These are phyloP conservation scores for Sugiyamaella chiloensis DNA, from an alignment of 805 yeast genomes.

Conservation along the genomic window DNA sequence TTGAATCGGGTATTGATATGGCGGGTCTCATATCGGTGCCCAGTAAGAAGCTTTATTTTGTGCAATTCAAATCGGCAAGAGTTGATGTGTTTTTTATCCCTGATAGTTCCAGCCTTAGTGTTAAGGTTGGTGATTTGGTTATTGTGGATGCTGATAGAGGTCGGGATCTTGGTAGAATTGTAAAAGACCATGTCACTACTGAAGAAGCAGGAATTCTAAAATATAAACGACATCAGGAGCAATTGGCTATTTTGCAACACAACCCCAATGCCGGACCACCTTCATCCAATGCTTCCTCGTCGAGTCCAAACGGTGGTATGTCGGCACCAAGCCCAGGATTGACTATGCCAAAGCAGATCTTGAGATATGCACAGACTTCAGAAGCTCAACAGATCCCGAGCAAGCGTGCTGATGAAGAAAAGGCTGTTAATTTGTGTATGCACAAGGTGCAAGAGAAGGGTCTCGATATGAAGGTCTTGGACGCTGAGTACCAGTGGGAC, in stretches of 20 bases:
- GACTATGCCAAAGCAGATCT: conserved; percentile 65
- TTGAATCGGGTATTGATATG: conserved; percentile 8
- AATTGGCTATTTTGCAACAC: conserved; percentile 56
- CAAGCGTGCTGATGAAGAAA: conserved; percentile 66
- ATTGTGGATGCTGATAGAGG: conserved; percentile 86
- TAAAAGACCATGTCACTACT: conserved; percentile 52
- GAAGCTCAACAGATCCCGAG: conserved; percentile 57
- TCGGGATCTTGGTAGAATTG: conserved; percentile 67
- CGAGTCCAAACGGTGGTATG: background rate
- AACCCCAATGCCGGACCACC: conserved; percentile 29
- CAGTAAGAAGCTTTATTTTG: conserved; percentile 47
- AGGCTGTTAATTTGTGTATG: conserved; percentile 62
- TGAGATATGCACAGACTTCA: conserved; percentile 57
- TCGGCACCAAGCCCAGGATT: conserved; percentile 41
- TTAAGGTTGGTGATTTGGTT: conserved; percentile 62
- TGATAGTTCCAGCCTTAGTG: conserved; percentile 33
- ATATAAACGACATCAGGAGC: conserved; percentile 65
- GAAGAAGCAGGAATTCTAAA: conserved; percentile 69
- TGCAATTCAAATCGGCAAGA: conserved; percentile 76
- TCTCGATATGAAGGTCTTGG: conserved; percentile 59
- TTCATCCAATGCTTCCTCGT: conserved; percentile 9
- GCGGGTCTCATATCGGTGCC: conserved; percentile 28
- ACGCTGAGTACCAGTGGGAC: conserved; percentile 85
- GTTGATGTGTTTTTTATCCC: conserved; percentile 73
- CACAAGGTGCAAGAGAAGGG: conserved; percentile 49